phyloP scores from a whole-genome alignment of 176 grass and related monocot species.

The Rhynchospora pubera region DNA sequence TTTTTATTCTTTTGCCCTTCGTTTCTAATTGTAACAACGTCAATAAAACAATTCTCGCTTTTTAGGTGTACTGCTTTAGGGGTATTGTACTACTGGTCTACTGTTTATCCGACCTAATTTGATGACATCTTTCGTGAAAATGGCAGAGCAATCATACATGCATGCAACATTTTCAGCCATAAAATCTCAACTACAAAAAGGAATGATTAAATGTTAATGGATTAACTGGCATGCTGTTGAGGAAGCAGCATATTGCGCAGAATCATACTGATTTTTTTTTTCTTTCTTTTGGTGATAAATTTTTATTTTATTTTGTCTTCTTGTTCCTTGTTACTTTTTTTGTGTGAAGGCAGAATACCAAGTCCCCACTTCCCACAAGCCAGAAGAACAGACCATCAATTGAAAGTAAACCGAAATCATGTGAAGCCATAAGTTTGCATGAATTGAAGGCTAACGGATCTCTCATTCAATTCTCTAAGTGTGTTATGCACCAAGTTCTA shows the following conservation, averaged over 20 bases:
- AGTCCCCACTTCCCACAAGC: too few relatives aligned
- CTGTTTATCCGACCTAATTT: not conserved
- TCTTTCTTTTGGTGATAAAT: not conserved
- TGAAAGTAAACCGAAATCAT: not conserved
- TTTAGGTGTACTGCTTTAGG: not conserved
- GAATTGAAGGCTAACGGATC: not conserved
- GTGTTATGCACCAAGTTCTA: not conserved
- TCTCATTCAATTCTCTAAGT: not conserved
- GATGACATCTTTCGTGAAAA: not conserved
- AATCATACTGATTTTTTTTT: not conserved
- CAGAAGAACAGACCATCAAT: not conserved
- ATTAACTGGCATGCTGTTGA: not conserved
- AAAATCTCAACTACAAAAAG: not conserved
- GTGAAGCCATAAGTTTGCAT: not conserved
- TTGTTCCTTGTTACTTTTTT: not conserved
- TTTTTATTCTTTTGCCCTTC: too few relatives aligned
- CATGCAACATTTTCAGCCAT: not conserved
- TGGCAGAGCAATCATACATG: not conserved
- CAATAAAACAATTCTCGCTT: not conserved
- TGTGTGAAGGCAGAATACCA: not conserved
- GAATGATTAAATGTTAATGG: not conserved
- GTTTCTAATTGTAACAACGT: not conserved
- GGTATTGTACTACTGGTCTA: too few relatives aligned
- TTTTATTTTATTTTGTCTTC: not conserved
- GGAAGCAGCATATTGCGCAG: not conserved